phyloP scores from a whole-genome alignment of 73 alveolate genomes.

The Uronychia setigera region DNA sequence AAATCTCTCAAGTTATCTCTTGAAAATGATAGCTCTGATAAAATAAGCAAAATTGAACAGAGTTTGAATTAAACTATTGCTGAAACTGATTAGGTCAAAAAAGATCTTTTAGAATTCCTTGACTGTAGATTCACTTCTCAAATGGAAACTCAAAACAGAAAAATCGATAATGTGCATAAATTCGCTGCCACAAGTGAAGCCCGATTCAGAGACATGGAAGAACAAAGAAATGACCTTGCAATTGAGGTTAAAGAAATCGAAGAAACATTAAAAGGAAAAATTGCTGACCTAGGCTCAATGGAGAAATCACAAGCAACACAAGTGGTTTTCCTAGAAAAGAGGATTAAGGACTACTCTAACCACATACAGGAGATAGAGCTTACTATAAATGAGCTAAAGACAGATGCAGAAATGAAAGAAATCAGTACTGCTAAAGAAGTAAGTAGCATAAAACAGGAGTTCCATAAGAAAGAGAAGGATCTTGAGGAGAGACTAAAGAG shows the following conservation, averaged over 20 bases:
- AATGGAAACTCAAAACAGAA: not conserved
- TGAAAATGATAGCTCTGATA: not conserved
- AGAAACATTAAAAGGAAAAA: not conserved
- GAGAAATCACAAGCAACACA: not conserved
- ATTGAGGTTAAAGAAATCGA: not conserved
- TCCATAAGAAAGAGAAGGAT: not conserved
- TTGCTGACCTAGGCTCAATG: not conserved
- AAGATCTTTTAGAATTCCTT: not conserved
- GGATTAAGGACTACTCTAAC: not conserved
- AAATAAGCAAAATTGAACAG: not conserved
- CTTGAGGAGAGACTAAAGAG: not conserved
- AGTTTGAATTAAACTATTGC: no score
- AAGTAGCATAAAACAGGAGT: not conserved
- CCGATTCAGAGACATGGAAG: not conserved
- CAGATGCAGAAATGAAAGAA: not conserved
- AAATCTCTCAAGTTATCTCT: not conserved
- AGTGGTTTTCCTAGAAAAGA: not conserved
- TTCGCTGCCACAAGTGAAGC: not conserved
- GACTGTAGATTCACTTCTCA: not conserved
- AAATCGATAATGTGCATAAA: not conserved
- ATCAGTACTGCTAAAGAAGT: not conserved
- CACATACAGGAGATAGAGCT: not conserved
- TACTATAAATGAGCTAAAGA: not conserved
- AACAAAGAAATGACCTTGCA: not conserved
- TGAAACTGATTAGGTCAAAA: not conserved